Base-by-base conservation (phyloP, 1,284 basidiomycete genomes). In the Megacollybia platyphylla region DNA sequence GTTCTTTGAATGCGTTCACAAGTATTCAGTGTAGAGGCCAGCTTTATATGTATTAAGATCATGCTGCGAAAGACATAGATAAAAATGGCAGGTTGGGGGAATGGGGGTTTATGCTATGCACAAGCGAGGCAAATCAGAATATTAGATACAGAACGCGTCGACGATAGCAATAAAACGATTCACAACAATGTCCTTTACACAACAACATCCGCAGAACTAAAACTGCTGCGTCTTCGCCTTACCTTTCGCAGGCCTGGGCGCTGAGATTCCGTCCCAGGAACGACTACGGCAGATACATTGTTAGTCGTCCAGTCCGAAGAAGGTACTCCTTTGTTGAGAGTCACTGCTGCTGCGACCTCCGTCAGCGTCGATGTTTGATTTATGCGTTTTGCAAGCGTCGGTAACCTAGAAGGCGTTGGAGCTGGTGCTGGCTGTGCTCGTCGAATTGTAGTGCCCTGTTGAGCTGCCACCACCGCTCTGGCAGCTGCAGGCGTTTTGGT, bases 1-100 rank as follows among this genome's bases (percentile, higher is more conserved):
- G 76, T 94, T 93, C 69, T 76, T 94, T 49, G 76, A 94, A 61
- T 90, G 89, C 55, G 78, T 94, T 34, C 87, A 89, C 59, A 91
- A 85, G 60, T 88, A 92, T 57, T 89, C 78, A 1, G 55, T 56
- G 29, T 13, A 41, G 43, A 40, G n/a, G 29, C 17, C 13, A 41
- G 15, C 10, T 29, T 11, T 35, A 15, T 35, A 44, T 31, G 44
- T 42, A 32, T 38, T 42, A 41, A 15, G 20, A 15, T 11, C 20
- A 37, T 20, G 36, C 36, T 37, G 4, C n/a, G 36, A 5, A 13
- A 4, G 36, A 37, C 20, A 37, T 24, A 13, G 36, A n/a, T 46
- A 46, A 48, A 42, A 39, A 52, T 59, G 58, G 51, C 45, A 51
- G 50, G 57, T 50, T 51, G 53, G 55, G 20, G 55, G 57, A 53